These are phyloP conservation scores for Chaetomidium leptoderma DNA, from an alignment of 495 filamentous ascomycete species.

Conservation along the genomic window DNA sequence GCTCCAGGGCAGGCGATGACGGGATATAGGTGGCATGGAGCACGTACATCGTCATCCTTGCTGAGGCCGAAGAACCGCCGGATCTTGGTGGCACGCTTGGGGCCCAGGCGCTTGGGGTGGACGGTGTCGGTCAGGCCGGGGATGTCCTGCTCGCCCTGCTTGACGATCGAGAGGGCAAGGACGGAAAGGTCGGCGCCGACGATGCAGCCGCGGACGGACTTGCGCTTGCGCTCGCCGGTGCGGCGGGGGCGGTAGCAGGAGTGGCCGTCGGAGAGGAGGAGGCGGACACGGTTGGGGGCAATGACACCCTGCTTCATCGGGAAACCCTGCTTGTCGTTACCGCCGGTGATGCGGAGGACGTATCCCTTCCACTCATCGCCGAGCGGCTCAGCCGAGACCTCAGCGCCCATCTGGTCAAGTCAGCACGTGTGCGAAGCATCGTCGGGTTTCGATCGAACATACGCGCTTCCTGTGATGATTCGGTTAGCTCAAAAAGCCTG, in stretches of 20 bases:
- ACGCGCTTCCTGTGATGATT: slow-evolving; percentile 33
- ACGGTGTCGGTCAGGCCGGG: slow-evolving; percentile 94
- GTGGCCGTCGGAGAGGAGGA: slow-evolving; percentile 88
- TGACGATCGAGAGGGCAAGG: slow-evolving; percentile 87
- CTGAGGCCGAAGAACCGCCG: slow-evolving; percentile 95
- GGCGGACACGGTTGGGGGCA: slow-evolving; percentile 94
- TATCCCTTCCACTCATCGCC: slow-evolving; percentile 99
- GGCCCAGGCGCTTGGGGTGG: slow-evolving; percentile 95
- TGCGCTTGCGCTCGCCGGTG: slow-evolving; percentile 97
- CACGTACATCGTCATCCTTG: slow-evolving; percentile 99
- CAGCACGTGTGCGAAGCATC: slow-evolving; percentile 24
- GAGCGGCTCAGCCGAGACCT: slow-evolving; percentile 88
- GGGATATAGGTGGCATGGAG: slow-evolving; percentile 34
- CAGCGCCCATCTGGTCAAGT: slow-evolving; percentile 76
- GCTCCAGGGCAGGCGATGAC: slow-evolving; percentile 54
- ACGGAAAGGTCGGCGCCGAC: slow-evolving; percentile 92
- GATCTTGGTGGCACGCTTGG: slow-evolving; percentile 99
- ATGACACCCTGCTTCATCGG: slow-evolving; percentile 99
- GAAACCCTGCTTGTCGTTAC: slow-evolving; percentile 99
- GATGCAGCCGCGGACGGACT: slow-evolving; percentile 97
- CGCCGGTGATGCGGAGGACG: slow-evolving; percentile 95
- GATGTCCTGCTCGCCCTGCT: slow-evolving; percentile 91
- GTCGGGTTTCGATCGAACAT: slow-evolving; percentile 23
- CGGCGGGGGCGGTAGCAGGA: slow-evolving; percentile 97
- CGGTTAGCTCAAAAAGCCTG: slow-evolving; percentile 13